Base-by-base conservation (phyloP, 208 protist species). In the Crithidia mellificae region DNA sequence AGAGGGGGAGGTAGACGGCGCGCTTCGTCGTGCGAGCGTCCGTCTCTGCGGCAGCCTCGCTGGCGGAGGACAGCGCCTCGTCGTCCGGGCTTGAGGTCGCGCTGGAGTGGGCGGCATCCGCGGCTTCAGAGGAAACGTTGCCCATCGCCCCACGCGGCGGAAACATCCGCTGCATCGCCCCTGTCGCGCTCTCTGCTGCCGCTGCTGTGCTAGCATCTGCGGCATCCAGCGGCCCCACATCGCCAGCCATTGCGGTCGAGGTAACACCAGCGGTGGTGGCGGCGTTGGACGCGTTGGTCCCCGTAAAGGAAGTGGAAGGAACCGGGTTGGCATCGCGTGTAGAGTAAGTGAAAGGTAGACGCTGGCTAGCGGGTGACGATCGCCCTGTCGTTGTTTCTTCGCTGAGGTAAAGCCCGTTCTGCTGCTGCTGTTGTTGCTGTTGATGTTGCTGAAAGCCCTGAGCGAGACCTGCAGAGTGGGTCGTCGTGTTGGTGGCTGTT, bases 1-100 rank as follows among this genome's bases (percentile, higher is more conserved):
- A 76, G 30, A 70, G 63, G 0, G 70, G 70, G 20, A 76, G 61
- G 36, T 68, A 68, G 9, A 74, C 61, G 54, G 68, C 68, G 17
- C 61, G 68, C 61, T 68, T 74, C 54, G 68, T 27, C 17, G 2
- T 41, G 4, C 41, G 58, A 17, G 59, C 11, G 44, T 19, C 52
- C 11, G 43, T 15, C 8, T 27, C 61, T 6, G 46, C 53, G 24
- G 52, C 61, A n/a, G 27, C 53, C 12, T 74, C 68, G 47, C 68
- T 74, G 11, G 61, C 54, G 12, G 68, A 69, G 8, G 64, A 68
- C 6, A 62, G 51, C 29, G 51, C 56, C 32, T 63, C 58, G 25
- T 76, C 62, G 9, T 68, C 38, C 6, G 54, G 63, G 29, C 41
- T 76, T 20, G 44, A 55, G 27, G 52, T 52, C 22, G 43, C n/a